These are phyloP conservation scores for Delphinella strobiligena DNA, from an alignment of 2,329 filamentous ascomycete species.

Conservation along the genomic window DNA sequence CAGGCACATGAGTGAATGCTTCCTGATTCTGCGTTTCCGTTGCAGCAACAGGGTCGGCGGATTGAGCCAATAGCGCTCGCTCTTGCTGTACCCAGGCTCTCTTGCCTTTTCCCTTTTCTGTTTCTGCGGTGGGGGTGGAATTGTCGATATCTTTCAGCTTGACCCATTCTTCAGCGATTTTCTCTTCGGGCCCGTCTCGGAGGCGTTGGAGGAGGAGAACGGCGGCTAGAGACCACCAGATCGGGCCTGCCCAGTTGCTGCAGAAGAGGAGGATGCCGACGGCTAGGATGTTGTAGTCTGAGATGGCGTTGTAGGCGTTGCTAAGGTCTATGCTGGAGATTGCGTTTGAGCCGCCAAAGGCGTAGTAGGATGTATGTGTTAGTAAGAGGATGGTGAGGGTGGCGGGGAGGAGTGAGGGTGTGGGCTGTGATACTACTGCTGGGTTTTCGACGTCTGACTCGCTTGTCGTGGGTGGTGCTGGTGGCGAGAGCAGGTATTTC, in stretches of 20 bases:
- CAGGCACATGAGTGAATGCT: too few species aligned
- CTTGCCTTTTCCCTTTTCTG: not conserved
- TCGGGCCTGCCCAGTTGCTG: conserved; percentile 80
- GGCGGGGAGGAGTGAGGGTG: conserved; percentile 7
- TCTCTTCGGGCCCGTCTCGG: not conserved
- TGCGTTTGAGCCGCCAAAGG: conserved; percentile 80
- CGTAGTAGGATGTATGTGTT: conserved; percentile 77
- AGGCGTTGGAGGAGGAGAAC: conserved; percentile 29
- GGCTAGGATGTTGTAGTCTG: conserved; percentile 63
- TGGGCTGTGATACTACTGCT: too few species aligned
- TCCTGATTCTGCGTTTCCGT: conserved; percentile 10
- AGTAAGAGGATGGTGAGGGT: conserved; percentile 64
- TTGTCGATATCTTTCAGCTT: conserved; percentile 3
- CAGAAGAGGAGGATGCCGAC: conserved; percentile 78
- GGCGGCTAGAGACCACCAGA: conserved; percentile 70
- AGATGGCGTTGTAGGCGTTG: conserved; percentile 87
- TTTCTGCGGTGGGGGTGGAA: not conserved
- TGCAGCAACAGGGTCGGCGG: conserved; percentile 6
- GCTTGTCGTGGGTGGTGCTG: not conserved
- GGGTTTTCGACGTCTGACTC: not conserved
- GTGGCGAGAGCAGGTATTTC: conserved; percentile 9
- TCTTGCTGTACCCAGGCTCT: conserved; percentile 20
- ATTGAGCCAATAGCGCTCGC: conserved; percentile 8
- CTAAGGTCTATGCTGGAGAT: conserved; percentile 93
- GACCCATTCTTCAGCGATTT: not conserved